phyloP scores from a whole-genome alignment of 192 early-diverging fungal genomes.

The Phlyctochytrium bullatum region DNA sequence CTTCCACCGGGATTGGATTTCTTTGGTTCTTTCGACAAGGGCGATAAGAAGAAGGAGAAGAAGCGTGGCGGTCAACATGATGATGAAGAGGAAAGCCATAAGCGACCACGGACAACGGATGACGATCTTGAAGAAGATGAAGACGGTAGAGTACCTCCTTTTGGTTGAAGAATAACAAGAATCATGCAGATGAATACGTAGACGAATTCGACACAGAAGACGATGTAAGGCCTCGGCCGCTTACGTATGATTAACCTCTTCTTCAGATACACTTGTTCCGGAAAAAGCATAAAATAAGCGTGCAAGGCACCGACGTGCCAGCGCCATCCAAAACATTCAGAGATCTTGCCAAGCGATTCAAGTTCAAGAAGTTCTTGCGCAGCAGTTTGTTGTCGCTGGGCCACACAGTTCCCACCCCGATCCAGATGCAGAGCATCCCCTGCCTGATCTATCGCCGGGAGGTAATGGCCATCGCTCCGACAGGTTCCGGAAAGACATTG shows the following conservation, averaged over 20 bases:
- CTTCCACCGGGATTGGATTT: not conserved
- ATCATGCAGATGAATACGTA: no score
- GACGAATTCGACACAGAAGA: constrained; percentile 11
- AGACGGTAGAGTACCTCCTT: not conserved
- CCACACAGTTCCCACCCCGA: constrained; percentile 79
- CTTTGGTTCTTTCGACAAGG: no score
- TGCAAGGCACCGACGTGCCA: constrained; percentile 84
- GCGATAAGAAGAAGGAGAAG: constrained; percentile 7
- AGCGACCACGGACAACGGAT: no score
- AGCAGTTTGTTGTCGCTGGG: constrained; percentile 68
- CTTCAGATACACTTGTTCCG: constrained; percentile 57
- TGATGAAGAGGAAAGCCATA: not conserved
- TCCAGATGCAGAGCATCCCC: constrained; percentile 93
- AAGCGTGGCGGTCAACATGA: constrained; percentile 10
- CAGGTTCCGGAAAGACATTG: constrained; percentile 97
- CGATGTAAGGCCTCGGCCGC: no score
- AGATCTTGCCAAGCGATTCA: constrained; percentile 66
- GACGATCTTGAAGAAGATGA: not conserved
- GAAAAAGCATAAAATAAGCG: constrained; percentile 73
- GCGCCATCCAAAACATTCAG: constrained; percentile 79
- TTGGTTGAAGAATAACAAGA: no score
- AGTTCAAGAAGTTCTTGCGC: constrained; percentile 66
- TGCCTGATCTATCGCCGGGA: constrained; percentile 89
- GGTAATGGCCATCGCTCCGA: constrained; percentile 93
- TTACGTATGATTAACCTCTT: no score